Conservation (phyloP, 1,284 basidiomycete species). For the Leccinum angustisporum region DNA sequence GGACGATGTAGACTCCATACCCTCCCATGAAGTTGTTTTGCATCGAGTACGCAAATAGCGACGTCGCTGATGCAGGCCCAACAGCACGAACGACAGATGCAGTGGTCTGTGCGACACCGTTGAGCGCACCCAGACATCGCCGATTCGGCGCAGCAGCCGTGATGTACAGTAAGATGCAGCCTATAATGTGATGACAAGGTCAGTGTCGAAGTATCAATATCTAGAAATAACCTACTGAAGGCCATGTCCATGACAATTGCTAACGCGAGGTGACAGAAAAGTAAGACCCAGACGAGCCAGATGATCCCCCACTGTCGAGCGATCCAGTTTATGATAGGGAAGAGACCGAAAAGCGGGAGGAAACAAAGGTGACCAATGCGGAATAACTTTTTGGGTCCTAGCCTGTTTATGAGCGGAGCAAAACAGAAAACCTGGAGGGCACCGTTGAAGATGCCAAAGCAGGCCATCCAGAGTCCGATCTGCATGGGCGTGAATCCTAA, state of each 20-base stretch:
- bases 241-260: slow-evolving; percentile 30
- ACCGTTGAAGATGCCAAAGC: slow-evolving; percentile 54
- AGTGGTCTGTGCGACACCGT: slow-evolving; percentile 53
- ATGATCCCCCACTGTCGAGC: slow-evolving; percentile 31
- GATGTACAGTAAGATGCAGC: slow-evolving; percentile 33
- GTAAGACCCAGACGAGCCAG: slow-evolving; percentile 28
- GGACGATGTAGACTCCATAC: slow-evolving; percentile 35
- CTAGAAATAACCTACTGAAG: slow-evolving; percentile 21
- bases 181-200: slow-evolving; percentile 2
- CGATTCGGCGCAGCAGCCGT: slow-evolving; percentile 33
- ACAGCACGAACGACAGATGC: slow-evolving; percentile 49
- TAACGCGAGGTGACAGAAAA: slow-evolving; percentile 23
- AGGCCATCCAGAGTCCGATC: slow-evolving; percentile 53
- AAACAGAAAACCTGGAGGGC: slow-evolving; percentile 57
- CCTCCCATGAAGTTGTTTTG: slow-evolving; percentile 37
- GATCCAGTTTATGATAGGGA: slow-evolving; percentile 53
- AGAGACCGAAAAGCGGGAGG: slow-evolving; percentile 50
- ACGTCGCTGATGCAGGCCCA: slow-evolving; percentile 42
- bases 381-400: slow-evolving; percentile 54
- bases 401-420: slow-evolving; percentile 45
- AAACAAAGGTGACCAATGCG: slow-evolving; percentile 47
- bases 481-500: slow-evolving; percentile 15
- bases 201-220: not conserved
- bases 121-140: slow-evolving; percentile 47
- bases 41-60: slow-evolving; percentile 40